These are phyloP conservation scores for Cordyceps cateniannulata DNA, from an alignment of 2,329 filamentous ascomycete species.

Conservation along the genomic window DNA sequence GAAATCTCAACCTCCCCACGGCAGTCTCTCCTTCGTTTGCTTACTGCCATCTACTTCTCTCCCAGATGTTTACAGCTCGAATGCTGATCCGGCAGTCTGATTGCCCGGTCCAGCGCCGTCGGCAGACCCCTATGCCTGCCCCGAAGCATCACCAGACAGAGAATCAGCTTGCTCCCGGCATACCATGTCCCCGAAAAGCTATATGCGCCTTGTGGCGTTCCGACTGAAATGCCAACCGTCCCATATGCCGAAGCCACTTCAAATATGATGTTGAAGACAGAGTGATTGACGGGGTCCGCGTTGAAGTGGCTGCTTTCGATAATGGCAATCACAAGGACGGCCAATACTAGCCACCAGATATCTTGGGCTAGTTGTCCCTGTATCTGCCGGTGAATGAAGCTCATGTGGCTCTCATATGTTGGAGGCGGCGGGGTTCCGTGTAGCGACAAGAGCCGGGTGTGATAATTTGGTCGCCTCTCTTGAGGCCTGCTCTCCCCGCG, in stretches of 20 bases:
- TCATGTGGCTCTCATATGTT: constrained; percentile 30
- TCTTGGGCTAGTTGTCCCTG: constrained; percentile 61
- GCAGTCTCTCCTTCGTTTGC: neutral
- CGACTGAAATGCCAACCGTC: constrained; percentile 54
- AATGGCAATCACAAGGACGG: constrained; percentile 52
- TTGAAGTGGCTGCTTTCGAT: constrained; percentile 53
- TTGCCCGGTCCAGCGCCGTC: constrained; percentile 48
- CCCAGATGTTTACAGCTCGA: constrained; percentile 19
- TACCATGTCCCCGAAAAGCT: constrained; percentile 51
- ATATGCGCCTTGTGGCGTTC: constrained; percentile 45
- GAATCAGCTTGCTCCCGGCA: constrained; percentile 49
- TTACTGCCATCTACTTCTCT: neutral
- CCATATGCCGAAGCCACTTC: constrained; percentile 54
- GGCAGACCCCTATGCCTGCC: constrained; percentile 51
- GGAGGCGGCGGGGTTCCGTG: neutral
- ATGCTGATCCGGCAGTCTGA: constrained; percentile 33
- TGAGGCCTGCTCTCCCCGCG: no score
- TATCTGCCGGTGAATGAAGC: constrained; percentile 50
- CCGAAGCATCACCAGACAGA: constrained; percentile 51
- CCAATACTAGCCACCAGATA: constrained; percentile 58
- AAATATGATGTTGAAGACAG: constrained; percentile 55
- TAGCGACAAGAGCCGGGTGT: neutral
- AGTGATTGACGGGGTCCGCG: constrained; percentile 43
- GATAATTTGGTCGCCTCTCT: neutral
- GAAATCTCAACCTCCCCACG: no score